These are phyloP conservation scores for Paramecium tetraurelia DNA, from an alignment of 73 alveolate genomes.

Conservation along the genomic window DNA sequence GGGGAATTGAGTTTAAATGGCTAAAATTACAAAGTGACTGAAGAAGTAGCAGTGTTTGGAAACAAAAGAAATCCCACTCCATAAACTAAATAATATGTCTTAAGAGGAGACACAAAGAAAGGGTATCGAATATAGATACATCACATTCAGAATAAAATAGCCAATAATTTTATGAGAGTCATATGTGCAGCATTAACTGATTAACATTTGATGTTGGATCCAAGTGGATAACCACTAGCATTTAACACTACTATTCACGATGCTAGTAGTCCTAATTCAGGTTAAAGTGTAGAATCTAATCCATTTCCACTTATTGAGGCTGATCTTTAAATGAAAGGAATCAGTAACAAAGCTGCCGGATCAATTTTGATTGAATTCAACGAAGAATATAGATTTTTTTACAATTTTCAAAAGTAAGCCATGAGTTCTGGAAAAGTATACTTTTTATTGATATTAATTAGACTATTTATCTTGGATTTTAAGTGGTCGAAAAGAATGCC, in stretches of 20 bases:
- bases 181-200: neutral
- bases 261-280: neutral
- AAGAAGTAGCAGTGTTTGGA: neutral
- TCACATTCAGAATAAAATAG: neutral
- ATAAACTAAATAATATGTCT: neutral
- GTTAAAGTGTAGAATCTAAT: neutral
- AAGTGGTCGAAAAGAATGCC: neutral
- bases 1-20: neutral
- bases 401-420: neutral
- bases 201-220: neutral
- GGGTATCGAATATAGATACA: neutral
- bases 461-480: conserved; percentile 32
- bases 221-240: conserved; percentile 23
- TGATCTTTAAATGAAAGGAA: conserved; percentile 2
- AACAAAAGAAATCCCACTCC: neutral
- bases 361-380: neutral
- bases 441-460: neutral
- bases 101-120: neutral
- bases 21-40: neutral
- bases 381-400: neutral
- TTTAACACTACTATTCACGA: conserved; percentile 22
- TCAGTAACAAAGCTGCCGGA: conserved; percentile 1
- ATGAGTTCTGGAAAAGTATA: neutral
- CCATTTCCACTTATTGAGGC: neutral
- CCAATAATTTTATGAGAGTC: conserved; percentile 1